These are phyloP conservation scores for Agroathelia rolfsii DNA, from an alignment of 1,284 basidiomycete genomes.

Conservation along the genomic window DNA sequence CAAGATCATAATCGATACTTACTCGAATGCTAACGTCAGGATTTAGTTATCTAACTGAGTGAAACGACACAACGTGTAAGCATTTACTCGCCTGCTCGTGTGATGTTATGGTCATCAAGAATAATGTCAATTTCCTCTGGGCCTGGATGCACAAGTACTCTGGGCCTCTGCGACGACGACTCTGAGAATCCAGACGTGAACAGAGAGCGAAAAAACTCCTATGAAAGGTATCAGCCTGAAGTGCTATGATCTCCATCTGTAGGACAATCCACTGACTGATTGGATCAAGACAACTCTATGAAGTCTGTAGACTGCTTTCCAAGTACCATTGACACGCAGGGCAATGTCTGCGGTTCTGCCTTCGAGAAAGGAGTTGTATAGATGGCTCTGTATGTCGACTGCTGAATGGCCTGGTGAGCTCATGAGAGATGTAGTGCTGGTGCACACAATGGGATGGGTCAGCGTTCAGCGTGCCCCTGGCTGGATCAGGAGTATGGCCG, in stretches of 20 bases:
- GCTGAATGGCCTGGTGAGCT: constrained; percentile 27
- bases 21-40: constrained; percentile 68
- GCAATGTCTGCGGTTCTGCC: constrained; percentile 70
- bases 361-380: constrained; percentile 66
- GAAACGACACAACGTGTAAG: constrained; percentile 1
- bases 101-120: constrained; percentile 83
- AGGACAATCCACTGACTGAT: constrained; percentile 42
- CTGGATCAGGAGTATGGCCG: too few species aligned
- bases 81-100: constrained; percentile 54
- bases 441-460: too few species aligned
- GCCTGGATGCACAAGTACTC: too few species aligned
- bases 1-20: too few species aligned
- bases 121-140: constrained; percentile 52
- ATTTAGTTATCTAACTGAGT: constrained; percentile 6
- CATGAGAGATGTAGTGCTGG: too few species aligned
- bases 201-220: constrained; percentile 80
- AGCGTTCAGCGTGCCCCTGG: too few species aligned
- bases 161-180: too few species aligned
- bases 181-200: constrained; percentile 79
- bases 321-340: constrained; percentile 58
- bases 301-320: constrained; percentile 68
- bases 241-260: too few species aligned
- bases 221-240: too few species aligned
- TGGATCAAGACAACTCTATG: constrained; percentile 83
- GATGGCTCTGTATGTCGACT: constrained; percentile 53